Conservation (phyloP, 495 filamentous ascomycete species). For the Hyaloscypha bicolor region DNA sequence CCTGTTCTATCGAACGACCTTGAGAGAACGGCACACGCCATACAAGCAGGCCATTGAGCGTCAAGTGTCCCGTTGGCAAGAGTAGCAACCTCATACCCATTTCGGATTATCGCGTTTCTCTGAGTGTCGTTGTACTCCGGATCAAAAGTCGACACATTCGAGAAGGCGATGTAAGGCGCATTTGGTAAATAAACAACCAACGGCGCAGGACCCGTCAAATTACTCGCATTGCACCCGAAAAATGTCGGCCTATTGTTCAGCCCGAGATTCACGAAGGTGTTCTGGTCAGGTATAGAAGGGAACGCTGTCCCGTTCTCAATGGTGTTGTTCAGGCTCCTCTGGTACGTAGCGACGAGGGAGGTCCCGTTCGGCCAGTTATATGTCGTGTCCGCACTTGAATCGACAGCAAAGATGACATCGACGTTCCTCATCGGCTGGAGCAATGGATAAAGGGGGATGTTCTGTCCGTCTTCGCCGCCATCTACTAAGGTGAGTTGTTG, state of each 20-base stretch:
- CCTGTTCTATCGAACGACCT: constrained; percentile 70
- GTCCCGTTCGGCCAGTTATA: constrained; percentile 87
- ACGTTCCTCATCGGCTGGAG: constrained; percentile 78
- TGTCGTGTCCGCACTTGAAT: constrained; percentile 79
- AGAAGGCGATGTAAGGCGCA: constrained; percentile 69
- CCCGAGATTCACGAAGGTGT: constrained; percentile 85
- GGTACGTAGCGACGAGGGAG: constrained; percentile 78
- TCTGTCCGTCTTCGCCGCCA: constrained; percentile 85
- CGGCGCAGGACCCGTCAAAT: constrained; percentile 61
- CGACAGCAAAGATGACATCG: constrained; percentile 91
- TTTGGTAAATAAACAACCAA: constrained; percentile 92
- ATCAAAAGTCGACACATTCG: constrained; percentile 76
- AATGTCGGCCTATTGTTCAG: constrained; percentile 87
- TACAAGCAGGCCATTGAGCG: constrained; percentile 71
- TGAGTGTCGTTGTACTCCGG: constrained; percentile 59
- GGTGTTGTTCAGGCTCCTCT: constrained; percentile 60
- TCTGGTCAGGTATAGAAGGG: constrained; percentile 76
- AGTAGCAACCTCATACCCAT: constrained; percentile 82
- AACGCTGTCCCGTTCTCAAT: constrained; percentile 77
- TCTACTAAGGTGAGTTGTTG: constrained; percentile 76
- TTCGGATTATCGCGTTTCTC: constrained; percentile 77
- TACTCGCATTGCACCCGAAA: constrained; percentile 83
- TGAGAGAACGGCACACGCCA: constrained; percentile 86
- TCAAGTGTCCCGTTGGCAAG: constrained; percentile 78
- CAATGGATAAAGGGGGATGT: constrained; percentile 83